phyloP scores from a whole-genome alignment of 805 yeast species.

The Ogataea paraovalis region DNA sequence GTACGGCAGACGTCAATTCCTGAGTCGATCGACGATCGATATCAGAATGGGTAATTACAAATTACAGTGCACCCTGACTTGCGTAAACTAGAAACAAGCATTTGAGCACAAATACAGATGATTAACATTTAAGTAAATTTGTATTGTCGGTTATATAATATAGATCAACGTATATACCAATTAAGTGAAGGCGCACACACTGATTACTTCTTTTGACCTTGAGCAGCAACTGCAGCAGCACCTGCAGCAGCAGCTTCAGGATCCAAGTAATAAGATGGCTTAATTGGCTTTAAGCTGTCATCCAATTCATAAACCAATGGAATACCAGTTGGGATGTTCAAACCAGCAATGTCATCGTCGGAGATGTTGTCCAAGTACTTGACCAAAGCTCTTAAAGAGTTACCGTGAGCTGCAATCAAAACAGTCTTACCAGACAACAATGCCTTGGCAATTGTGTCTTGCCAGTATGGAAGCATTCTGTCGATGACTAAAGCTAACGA shows the following conservation, averaged over 20 bases:
- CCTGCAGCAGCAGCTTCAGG: slow-evolving; percentile 99
- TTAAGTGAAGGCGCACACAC: neutral
- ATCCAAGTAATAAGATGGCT: slow-evolving; percentile 94
- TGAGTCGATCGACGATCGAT: too few species aligned
- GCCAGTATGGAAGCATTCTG: slow-evolving; percentile 96
- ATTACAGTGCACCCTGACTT: too few species aligned
- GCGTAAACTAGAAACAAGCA: too few species aligned
- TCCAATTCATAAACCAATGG: slow-evolving; percentile 97
- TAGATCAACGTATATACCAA: too few species aligned
- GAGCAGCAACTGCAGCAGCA: slow-evolving; percentile 98
- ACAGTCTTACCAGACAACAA: slow-evolving; percentile 86
- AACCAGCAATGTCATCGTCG: slow-evolving; percentile 86
- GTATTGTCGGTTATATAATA: too few species aligned
- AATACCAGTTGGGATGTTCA: slow-evolving; percentile 98
- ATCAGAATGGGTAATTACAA: too few species aligned
- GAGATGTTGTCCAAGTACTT: slow-evolving; percentile 93
- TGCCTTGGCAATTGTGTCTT: slow-evolving; percentile 83
- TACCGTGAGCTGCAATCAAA: slow-evolving; percentile 94
- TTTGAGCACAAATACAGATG: too few species aligned
- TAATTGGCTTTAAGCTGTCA: slow-evolving; percentile 78
- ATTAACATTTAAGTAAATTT: too few species aligned
- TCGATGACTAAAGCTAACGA: slow-evolving; percentile 92
- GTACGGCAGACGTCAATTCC: too few species aligned
- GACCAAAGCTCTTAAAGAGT: slow-evolving; percentile 94
- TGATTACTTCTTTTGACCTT: slow-evolving; percentile 66